Conservation (phyloP, 2,329 filamentous ascomycete species). For the Verticillium klebahnii region DNA sequence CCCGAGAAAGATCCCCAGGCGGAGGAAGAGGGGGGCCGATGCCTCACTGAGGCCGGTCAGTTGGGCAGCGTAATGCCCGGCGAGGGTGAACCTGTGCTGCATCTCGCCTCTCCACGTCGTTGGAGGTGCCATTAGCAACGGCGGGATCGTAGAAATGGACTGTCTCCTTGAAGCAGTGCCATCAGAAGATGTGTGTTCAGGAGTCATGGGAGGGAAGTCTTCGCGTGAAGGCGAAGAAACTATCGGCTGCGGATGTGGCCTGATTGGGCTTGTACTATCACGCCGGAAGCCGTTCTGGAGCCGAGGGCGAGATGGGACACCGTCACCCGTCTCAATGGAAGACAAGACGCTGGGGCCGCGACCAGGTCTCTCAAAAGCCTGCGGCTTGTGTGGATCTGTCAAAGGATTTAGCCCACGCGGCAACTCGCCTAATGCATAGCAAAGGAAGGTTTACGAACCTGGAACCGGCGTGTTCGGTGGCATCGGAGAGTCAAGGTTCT, state of each 20-base stretch:
- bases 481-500: constrained; percentile 51
- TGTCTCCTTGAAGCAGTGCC: neutral
- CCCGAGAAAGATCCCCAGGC: constrained; percentile 58
- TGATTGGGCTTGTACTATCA: constrained; percentile 21
- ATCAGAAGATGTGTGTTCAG: constrained; percentile 17
- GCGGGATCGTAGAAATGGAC: constrained; percentile 21
- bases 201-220: constrained; percentile 22
- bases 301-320: constrained; percentile 16
- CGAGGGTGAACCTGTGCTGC: constrained; percentile 27
- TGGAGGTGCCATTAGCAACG: constrained; percentile 47
- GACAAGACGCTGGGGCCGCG: neutral
- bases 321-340: neutral
- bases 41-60: constrained; percentile 20
- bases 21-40: constrained; percentile 33
- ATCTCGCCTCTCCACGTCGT: constrained; percentile 26
- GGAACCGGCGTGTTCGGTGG: constrained; percentile 43
- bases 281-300: constrained; percentile 24
- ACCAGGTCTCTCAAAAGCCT: neutral
- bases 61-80: constrained; percentile 28
- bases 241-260: constrained; percentile 25
- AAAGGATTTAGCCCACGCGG: neutral
- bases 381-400: constrained; percentile 27
- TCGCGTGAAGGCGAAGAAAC: constrained; percentile 37
- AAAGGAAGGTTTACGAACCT: constrained; percentile 23
- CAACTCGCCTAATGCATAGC: neutral